Evolutionary conservation across 345 rosid species (phyloP).

Genomic region (Draba incana): DNA sequence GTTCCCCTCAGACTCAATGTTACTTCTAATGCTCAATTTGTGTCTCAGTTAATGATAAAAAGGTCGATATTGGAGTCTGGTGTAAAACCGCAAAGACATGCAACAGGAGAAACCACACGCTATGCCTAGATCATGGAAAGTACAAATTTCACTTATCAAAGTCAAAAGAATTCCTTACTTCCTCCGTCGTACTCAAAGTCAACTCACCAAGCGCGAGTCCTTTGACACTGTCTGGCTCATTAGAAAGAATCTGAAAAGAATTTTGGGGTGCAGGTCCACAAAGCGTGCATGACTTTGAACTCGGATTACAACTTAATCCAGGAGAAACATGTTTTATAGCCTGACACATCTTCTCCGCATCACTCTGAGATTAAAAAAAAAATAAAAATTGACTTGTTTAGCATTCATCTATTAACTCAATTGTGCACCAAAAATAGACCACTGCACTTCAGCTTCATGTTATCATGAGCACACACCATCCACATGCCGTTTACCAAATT

Average conservation of each 20-base stretch:
- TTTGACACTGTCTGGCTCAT: conserved; percentile 44
- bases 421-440: conserved; percentile 8
- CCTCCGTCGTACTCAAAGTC: conserved; percentile 48
- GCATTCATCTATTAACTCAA: conserved; percentile 16
- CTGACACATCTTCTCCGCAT: conserved; percentile 68
- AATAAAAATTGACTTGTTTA: conserved; percentile 14
- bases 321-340: conserved; percentile 50
- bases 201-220: conserved; percentile 44
- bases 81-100: neutral
- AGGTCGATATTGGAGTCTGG: neutral
- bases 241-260: conserved; percentile 61
- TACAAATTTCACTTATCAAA: conserved; percentile 26
- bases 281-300: conserved; percentile 51
- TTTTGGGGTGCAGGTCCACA: conserved; percentile 52
- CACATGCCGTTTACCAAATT: neutral
- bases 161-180: conserved; percentile 52
- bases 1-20: neutral
- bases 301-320: conserved; percentile 44
- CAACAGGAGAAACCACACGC: conserved; percentile 26
- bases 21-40: conserved; percentile 3
- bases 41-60: neutral
- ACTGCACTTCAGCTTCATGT: conserved; percentile 25
- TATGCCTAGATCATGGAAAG: conserved; percentile 12
- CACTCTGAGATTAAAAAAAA: conserved; percentile 48
- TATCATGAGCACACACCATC: conserved; percentile 25